phyloP scores from a whole-genome alignment of 495 filamentous ascomycete genomes.

The Trichodelitschia bisporula region DNA sequence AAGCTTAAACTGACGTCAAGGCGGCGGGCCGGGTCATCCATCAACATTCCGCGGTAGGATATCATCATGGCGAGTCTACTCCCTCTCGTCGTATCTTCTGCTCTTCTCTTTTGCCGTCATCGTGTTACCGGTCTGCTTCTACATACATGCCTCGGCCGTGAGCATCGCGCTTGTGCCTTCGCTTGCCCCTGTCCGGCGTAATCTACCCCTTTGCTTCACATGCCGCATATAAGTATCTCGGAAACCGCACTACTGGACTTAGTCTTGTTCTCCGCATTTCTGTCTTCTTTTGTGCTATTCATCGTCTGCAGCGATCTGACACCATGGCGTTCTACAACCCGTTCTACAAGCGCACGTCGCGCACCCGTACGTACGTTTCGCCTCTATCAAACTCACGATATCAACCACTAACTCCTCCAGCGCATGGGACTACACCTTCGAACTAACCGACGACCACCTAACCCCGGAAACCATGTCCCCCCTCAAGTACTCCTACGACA shows the following conservation, averaged over 20 bases:
- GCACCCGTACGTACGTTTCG: too few species aligned
- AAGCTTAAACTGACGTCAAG: too few species aligned
- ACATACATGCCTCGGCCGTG: neutral
- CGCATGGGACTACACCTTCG: slow-evolving; percentile 53
- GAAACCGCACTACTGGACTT: neutral
- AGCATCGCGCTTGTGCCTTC: neutral
- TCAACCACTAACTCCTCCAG: too few species aligned
- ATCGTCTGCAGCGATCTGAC: too few species aligned
- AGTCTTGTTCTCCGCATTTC: too few species aligned
- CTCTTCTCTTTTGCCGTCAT: neutral
- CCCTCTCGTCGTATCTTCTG: neutral
- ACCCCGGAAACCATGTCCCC: slow-evolving; percentile 33
- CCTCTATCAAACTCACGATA: too few species aligned
- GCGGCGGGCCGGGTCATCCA: too few species aligned
- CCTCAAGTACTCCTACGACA: slow-evolving; percentile 40
- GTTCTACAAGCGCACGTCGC: too few species aligned
- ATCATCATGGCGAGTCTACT: neutral
- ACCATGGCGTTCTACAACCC: too few species aligned
- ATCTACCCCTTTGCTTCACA: neutral
- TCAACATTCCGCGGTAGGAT: too few species aligned
- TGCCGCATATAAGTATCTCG: neutral
- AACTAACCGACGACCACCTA: slow-evolving; percentile 41
- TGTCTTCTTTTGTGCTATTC: too few species aligned
- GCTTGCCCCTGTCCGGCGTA: neutral
- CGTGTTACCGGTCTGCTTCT: neutral